These are phyloP conservation scores for Ramaria rubella DNA, from an alignment of 768 basidiomycete genomes.

Conservation along the genomic window DNA sequence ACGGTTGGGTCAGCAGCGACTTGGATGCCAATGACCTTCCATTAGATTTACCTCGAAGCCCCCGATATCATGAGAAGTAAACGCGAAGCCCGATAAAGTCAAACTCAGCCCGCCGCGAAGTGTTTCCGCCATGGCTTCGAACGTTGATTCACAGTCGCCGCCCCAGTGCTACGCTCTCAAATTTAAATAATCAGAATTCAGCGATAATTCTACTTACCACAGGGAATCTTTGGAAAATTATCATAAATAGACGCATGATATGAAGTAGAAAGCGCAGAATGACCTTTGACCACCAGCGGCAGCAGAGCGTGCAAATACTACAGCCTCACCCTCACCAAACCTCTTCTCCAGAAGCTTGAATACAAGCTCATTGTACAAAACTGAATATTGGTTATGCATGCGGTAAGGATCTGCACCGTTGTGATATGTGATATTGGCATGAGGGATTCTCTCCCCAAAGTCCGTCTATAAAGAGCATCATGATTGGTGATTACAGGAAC, in stretches of 20 bases:
- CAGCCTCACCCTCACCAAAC: conserved; percentile 25
- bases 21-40: neutral
- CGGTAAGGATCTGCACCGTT: conserved; percentile 56
- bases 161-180: conserved; percentile 15
- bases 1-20: neutral
- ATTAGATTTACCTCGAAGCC: conserved; percentile 26
- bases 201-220: conserved; percentile 21
- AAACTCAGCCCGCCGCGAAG: conserved; percentile 29
- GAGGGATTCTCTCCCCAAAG: conserved; percentile 73
- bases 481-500: neutral
- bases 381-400: conserved; percentile 34
- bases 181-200: neutral
- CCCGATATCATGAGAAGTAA: conserved; percentile 31
- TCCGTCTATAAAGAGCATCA: conserved; percentile 38
- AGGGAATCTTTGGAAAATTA: conserved; percentile 24
- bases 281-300: conserved; percentile 29
- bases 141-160: conserved; percentile 31
- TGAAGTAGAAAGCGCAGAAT: neutral
- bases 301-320: conserved; percentile 28
- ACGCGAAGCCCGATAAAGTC: conserved; percentile 27
- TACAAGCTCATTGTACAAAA: conserved; percentile 29
- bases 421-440: conserved; percentile 52
- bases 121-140: conserved; percentile 33
- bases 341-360: conserved; percentile 25
- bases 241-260: neutral